Evolutionary conservation across 2,329 filamentous ascomycete genomes (phyloP).

Genomic region (Neofusicoccum parvum): DNA sequence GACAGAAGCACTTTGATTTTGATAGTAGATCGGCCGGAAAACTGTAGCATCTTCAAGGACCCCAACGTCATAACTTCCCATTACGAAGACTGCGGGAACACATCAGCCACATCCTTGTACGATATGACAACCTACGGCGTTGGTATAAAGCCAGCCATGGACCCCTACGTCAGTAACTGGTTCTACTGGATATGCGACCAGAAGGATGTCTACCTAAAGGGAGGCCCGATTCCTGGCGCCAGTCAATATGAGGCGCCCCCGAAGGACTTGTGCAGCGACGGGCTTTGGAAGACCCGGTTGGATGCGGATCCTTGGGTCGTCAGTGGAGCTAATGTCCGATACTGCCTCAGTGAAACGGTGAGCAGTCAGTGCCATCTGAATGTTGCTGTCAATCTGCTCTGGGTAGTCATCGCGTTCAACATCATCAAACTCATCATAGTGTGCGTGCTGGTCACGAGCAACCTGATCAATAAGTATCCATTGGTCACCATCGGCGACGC

Average conservation of each 20-base stretch:
- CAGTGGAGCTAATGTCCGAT: not conserved
- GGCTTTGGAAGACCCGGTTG: not conserved
- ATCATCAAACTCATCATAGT: not conserved
- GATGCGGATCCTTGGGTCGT: not conserved
- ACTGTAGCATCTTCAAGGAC: not conserved
- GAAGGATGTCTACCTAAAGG: not conserved
- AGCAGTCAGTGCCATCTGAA: not conserved
- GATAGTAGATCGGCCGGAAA: not conserved
- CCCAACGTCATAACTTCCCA: not conserved
- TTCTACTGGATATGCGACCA: conserved; percentile 1
- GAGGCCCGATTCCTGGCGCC: not conserved
- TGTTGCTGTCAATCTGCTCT: not conserved
- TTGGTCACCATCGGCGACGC: conserved; percentile 31
- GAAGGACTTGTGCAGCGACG: not conserved
- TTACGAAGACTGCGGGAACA: not conserved
- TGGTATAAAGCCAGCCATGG: not conserved
- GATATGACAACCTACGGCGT: not conserved
- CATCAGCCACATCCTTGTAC: not conserved
- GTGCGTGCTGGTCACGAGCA: not conserved
- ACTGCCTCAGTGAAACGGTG: not conserved
- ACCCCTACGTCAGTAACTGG: not conserved
- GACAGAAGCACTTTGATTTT: not conserved
- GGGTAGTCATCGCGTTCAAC: conserved; percentile 3
- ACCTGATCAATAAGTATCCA: conserved; percentile 15
- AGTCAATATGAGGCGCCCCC: not conserved